Percentiles rank a stretch among this genome's conserved stretches.
These are phyloP conservation scores for Allomyces javanicus DNA, from an alignment of 192 early-diverging fungal genomes.

Conservation along the genomic window DNA sequence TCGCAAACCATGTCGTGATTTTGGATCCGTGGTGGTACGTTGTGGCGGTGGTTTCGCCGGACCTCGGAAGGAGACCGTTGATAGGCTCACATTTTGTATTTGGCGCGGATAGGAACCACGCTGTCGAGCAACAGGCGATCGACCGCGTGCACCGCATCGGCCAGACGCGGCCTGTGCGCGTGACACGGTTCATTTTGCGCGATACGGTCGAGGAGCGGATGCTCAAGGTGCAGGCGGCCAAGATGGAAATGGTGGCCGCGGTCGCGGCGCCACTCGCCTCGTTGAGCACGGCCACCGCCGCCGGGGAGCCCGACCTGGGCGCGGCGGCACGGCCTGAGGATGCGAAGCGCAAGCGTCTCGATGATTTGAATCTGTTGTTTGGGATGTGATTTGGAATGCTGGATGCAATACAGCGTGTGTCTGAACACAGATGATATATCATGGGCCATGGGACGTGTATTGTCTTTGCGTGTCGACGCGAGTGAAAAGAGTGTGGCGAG, in stretches of 20 bases:
- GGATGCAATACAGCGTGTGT: too few species aligned
- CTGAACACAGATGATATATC: too few species aligned
- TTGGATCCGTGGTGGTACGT: constrained; percentile 46
- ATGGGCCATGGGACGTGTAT: too few species aligned
- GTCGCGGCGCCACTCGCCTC: background rate
- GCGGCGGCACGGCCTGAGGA: background rate
- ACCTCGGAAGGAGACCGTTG: background rate
- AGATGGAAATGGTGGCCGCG: constrained; percentile 26
- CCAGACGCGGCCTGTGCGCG: constrained; percentile 38
- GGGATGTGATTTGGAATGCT: background rate
- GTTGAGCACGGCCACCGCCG: background rate
- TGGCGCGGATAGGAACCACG: constrained; percentile 28
- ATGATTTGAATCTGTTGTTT: background rate
- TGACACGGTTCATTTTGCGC: constrained; percentile 44
- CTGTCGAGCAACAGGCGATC: constrained; percentile 57
- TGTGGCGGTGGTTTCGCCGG: background rate
- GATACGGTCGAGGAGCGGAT: constrained; percentile 76
- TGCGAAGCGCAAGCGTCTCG: background rate
- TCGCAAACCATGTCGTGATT: constrained; percentile 47
- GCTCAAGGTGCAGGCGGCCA: constrained; percentile 53
- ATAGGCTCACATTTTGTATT: background rate
- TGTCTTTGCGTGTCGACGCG: too few species aligned
- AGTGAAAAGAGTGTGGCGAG: too few species aligned
- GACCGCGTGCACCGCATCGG: constrained; percentile 67
- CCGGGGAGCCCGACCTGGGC: background rate